These are phyloP conservation scores for Diutina mesorugosa DNA, from an alignment of 1,139 yeast species.

Conservation along the genomic window DNA sequence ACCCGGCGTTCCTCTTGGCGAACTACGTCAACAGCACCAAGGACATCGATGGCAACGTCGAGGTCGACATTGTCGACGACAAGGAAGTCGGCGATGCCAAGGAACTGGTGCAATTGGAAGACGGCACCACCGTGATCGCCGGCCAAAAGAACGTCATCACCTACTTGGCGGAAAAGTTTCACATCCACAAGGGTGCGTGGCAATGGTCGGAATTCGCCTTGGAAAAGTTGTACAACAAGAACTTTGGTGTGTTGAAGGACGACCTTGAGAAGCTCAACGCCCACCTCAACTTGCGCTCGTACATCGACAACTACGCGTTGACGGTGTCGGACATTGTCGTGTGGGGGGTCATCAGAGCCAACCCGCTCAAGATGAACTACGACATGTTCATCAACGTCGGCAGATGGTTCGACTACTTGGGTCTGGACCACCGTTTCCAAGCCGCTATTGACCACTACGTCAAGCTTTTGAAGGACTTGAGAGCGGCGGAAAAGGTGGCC, in stretches of 20 bases:
- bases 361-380: constrained; percentile 58
- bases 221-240: constrained; percentile 62
- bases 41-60: neutral
- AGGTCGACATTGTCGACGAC: constrained; percentile 1
- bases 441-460: constrained; percentile 55
- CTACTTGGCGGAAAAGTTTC: constrained; percentile 18
- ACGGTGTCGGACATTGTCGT: constrained; percentile 75
- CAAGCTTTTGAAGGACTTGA: constrained; percentile 59
- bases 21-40: constrained; percentile 1
- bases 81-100: neutral
- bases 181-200: constrained; percentile 22
- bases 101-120: neutral
- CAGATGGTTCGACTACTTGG: constrained; percentile 85
- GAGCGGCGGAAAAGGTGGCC: constrained; percentile 53
- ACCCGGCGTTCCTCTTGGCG: neutral
- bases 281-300: constrained; percentile 78
- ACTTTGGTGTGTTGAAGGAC: constrained; percentile 72
- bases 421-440: constrained; percentile 53
- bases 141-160: neutral
- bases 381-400: constrained; percentile 75
- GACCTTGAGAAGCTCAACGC: constrained; percentile 73
- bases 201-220: constrained; percentile 63
- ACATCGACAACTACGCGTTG: constrained; percentile 50
- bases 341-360: constrained; percentile 92
- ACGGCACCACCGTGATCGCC: neutral